These are phyloP conservation scores for Alternaria incomplexa DNA, from an alignment of 2,329 filamentous ascomycete genomes.

Conservation along the genomic window DNA sequence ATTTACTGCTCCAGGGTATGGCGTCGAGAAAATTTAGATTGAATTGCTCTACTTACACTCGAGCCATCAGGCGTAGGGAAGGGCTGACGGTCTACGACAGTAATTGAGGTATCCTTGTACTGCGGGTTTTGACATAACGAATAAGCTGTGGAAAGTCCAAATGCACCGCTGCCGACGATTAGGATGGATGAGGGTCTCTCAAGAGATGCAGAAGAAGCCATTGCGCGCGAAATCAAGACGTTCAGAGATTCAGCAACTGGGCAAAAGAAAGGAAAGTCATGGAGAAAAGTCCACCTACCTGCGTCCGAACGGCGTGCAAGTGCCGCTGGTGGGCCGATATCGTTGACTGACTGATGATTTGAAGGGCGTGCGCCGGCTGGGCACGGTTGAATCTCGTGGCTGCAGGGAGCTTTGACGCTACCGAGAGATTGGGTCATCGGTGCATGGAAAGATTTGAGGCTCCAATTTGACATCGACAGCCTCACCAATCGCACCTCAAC, in stretches of 20 bases:
- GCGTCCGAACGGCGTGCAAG: constrained; percentile 5
- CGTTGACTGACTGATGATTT: constrained; percentile 16
- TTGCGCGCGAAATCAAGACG: constrained; percentile 8
- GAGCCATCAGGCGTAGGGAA: constrained; percentile 66
- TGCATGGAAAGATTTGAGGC: constrained; percentile 21
- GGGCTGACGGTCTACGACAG: constrained; percentile 62
- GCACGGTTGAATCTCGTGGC: constrained; percentile 27
- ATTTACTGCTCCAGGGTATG: not conserved
- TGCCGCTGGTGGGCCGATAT: constrained; percentile 34
- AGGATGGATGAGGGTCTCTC: constrained; percentile 52
- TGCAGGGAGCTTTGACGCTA: constrained; percentile 21
- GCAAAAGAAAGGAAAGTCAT: not conserved
- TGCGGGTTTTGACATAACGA: constrained; percentile 68
- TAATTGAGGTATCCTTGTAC: constrained; percentile 60
- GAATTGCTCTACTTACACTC: constrained; percentile 48
- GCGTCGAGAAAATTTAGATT: not conserved
- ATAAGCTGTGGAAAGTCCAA: constrained; percentile 70
- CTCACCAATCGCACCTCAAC: constrained; percentile 24
- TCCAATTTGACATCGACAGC: constrained; percentile 10
- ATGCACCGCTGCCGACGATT: constrained; percentile 60
- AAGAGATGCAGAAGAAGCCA: constrained; percentile 25
- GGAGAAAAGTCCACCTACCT: constrained; percentile 13
- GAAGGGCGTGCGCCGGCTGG: constrained; percentile 30
- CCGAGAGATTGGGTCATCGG: constrained; percentile 17
- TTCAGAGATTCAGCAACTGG: not conserved